Evolutionary conservation across 1,284 basidiomycete species (phyloP).

Genomic region (Lentinus polychrous): DNA sequence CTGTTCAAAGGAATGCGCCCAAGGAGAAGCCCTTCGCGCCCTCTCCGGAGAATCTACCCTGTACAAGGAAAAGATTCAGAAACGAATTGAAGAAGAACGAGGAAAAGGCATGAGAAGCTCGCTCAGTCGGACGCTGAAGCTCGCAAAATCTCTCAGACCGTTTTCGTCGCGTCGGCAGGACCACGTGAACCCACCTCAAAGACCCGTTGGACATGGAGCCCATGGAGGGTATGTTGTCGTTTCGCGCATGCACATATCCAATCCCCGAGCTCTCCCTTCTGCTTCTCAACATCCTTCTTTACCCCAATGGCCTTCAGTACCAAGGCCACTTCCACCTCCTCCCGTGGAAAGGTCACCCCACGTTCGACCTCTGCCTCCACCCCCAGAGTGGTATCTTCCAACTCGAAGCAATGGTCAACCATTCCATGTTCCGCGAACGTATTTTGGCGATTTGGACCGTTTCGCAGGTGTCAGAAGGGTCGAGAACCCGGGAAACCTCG

Average conservation of each 20-base stretch:
- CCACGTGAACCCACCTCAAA: not conserved
- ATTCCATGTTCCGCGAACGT: too few relatives aligned
- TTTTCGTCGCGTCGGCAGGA: not conserved
- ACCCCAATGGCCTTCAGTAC: too few relatives aligned
- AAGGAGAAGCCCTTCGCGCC: not conserved
- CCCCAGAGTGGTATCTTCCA: too few relatives aligned
- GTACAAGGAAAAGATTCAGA: slow-evolving; percentile 1
- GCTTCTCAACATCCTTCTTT: too few relatives aligned
- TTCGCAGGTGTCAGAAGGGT: too few relatives aligned
- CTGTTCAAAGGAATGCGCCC: slow-evolving; percentile 2
- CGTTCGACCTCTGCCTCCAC: too few relatives aligned
- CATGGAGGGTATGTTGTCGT: not conserved
- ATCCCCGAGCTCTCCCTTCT: not conserved
- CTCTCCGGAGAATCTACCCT: not conserved
- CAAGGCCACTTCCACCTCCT: too few relatives aligned
- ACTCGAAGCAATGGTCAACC: too few relatives aligned
- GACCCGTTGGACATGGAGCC: not conserved
- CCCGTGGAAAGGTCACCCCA: too few relatives aligned
- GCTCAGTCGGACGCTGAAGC: not conserved
- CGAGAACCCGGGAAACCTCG: too few relatives aligned
- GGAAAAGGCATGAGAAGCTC: not conserved
- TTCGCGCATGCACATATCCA: not conserved
- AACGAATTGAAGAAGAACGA: not conserved
- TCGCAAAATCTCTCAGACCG: not conserved
- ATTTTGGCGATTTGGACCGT: too few relatives aligned